Conservation (phyloP, 495 filamentous ascomycete species). For the Penicillium chermesinum region DNA sequence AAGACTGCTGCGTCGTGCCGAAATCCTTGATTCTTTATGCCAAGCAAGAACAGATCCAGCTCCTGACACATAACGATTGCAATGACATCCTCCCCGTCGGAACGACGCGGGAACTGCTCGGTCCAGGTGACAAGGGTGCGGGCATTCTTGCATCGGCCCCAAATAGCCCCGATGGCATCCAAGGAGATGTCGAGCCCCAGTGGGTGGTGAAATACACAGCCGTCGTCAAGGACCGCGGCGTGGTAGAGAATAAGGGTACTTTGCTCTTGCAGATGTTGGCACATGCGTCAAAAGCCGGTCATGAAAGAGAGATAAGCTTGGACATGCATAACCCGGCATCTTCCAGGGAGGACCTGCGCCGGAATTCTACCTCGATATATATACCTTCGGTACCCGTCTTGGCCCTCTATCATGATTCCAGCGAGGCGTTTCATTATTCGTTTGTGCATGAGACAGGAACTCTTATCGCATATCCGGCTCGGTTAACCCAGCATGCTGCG, state of each 20-base stretch:
- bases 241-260: constrained; percentile 99
- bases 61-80: constrained; percentile 92
- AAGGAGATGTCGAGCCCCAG: constrained; percentile 73
- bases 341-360: constrained; percentile 4
- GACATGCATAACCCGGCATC: constrained; percentile 13
- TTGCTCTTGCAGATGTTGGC: constrained; percentile 71
- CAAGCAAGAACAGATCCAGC: constrained; percentile 76
- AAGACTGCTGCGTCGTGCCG: constrained; percentile 94
- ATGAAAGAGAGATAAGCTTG: constrained; percentile 5
- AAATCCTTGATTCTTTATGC: constrained; percentile 81
- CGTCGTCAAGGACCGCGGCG: constrained; percentile 91
- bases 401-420: not conserved
- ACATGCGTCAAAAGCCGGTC: constrained; percentile 32
- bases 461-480: constrained; percentile 5
- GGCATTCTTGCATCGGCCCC: constrained; percentile 57
- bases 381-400: not conserved
- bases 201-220: constrained; percentile 99
- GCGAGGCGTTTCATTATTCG: constrained; percentile 1
- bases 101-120: constrained; percentile 76
- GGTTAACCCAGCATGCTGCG: constrained; percentile 86
- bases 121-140: constrained; percentile 56
- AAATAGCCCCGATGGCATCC: constrained; percentile 45
- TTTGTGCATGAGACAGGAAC: not conserved
- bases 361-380: not conserved
- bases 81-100: constrained; percentile 83